Conservation (phyloP, 176 grass and related monocot genomes). For the Oryza meridionalis region DNA sequence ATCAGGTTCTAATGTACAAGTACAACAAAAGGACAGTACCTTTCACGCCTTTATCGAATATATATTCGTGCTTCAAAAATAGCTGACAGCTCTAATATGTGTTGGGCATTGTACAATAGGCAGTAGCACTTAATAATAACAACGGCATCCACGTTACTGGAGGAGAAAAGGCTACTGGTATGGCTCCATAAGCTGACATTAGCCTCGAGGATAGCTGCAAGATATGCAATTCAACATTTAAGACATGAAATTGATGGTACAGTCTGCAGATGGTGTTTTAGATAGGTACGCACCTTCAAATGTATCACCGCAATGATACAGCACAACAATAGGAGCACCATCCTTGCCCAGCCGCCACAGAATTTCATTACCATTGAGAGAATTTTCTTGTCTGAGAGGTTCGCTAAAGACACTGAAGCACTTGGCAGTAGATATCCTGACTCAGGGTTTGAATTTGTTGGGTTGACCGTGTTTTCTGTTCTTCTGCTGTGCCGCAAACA, state of each 20-base stretch:
- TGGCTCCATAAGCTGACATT: constrained; percentile 72
- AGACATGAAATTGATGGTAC: neutral
- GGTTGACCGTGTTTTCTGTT: constrained; percentile 5
- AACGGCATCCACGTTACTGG: constrained; percentile 71
- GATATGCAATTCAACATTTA: neutral
- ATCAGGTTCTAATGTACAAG: neutral
- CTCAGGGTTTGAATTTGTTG: neutral
- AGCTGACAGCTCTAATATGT: constrained; percentile 27
- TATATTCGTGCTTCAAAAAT: neutral
- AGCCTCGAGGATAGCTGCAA: constrained; percentile 67
- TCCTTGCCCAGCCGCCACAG: constrained; percentile 50
- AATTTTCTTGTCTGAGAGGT: constrained; percentile 16
- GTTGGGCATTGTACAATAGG: constrained; percentile 54
- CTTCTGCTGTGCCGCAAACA: constrained; percentile 38
- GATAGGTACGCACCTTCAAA: constrained; percentile 52
- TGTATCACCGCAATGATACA: constrained; percentile 49
- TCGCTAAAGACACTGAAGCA: constrained; percentile 10
- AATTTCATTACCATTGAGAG: constrained; percentile 26
- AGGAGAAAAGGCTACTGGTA: constrained; percentile 66
- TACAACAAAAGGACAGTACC: neutral
- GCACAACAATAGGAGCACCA: constrained; percentile 54
- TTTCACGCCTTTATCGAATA: neutral
- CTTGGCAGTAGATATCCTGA: constrained; percentile 26
- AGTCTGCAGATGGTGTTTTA: neutral
- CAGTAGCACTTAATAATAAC: constrained; percentile 57